Conservation (phyloP, 2,329 filamentous ascomycete genomes). For the Ustulina deusta region DNA sequence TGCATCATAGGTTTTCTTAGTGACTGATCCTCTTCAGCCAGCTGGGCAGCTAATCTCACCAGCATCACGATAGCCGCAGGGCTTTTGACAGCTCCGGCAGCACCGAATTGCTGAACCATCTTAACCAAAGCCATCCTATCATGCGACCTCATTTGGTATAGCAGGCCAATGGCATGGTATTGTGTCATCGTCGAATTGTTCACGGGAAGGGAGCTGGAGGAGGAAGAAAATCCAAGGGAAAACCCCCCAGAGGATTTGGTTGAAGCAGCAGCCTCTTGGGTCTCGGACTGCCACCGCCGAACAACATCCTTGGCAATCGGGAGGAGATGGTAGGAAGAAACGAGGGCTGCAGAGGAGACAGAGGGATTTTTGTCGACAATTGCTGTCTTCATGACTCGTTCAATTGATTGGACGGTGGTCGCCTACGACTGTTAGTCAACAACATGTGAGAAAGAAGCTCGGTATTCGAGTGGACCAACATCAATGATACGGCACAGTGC, state of each 20-base stretch:
- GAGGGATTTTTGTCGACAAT: conserved; percentile 99
- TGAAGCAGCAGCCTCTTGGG: conserved; percentile 92
- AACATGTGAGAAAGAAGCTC: conserved; percentile 4
- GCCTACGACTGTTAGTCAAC: conserved; percentile 65
- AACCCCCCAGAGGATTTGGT: conserved; percentile 91
- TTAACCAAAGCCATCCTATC: conserved; percentile 99
- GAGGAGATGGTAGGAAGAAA: conserved; percentile 97
- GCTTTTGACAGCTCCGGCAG: conserved; percentile 92
- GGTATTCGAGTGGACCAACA: conserved; percentile 63
- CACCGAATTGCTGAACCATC: conserved; percentile 99
- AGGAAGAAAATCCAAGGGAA: conserved; percentile 89
- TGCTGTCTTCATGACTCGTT: conserved; percentile 97
- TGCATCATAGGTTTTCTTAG: conserved; percentile 97
- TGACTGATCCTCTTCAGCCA: conserved; percentile 91
- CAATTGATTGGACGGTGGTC: conserved; percentile 96
- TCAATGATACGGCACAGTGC: conserved; percentile 97
- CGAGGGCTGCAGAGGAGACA: conserved; percentile 93
- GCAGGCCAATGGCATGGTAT: conserved; percentile 95
- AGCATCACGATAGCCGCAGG: conserved; percentile 93
- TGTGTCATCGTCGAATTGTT: conserved; percentile 98
- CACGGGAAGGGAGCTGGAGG: conserved; percentile 78
- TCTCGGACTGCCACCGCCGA: conserved; percentile 97
- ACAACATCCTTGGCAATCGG: conserved; percentile 96
- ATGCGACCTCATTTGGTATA: conserved; percentile 98
- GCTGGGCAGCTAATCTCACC: conserved; percentile 89